Base-by-base conservation (phyloP, 495 filamentous ascomycete species). In the Hapsidospora chrysogenum region DNA sequence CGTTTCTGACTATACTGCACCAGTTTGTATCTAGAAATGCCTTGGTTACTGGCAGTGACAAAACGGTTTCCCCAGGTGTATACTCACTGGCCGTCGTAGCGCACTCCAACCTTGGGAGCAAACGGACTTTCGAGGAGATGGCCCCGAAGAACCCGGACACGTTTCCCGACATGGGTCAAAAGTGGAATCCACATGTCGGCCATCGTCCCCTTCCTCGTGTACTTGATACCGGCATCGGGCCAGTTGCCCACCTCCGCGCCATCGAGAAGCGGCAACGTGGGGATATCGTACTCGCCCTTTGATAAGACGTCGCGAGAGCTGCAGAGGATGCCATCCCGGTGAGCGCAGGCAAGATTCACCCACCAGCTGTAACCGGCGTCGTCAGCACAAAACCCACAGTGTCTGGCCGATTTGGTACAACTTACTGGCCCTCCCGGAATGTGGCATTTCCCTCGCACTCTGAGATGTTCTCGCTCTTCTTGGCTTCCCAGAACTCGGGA, bases 31-130 rank as follows among this genome's bases (percentile, higher is more conserved):
- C 56, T 60, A 13, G 2, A 16, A 19, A 18, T 0, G 0, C 0
- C 13, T 32, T 34, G n/a, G 42, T 47, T 29, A 49, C n/a, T n/a
- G n/a, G n/a, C n/a, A n/a, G n/a, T n/a, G n/a, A n/a, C n/a, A n/a
- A n/a, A n/a, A n/a, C n/a, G n/a, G n/a, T n/a, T n/a, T n/a, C n/a
- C n/a, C n/a, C n/a, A n/a, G n/a, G n/a, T n/a, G 11, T 2, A 14
- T 1, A 56, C 58, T 35, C 49, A 70, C 61, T 64, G 35, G 32
- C 66, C 66, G 41, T 70, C 66, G 27, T 66, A 66, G 31, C 66
- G 47, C 4, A 70, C 38, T 3, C 66, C 66, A 1, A 49, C 60
- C 18, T 34, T 20, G 4, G 66, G 66, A 1, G 64, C 61, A 15
- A 60, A 52, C 20, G 48, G 43, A 29, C 61, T 64, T 37, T 48